Conservation (phyloP, 179 eudicot species). For the Beta corolliflora region DNA sequence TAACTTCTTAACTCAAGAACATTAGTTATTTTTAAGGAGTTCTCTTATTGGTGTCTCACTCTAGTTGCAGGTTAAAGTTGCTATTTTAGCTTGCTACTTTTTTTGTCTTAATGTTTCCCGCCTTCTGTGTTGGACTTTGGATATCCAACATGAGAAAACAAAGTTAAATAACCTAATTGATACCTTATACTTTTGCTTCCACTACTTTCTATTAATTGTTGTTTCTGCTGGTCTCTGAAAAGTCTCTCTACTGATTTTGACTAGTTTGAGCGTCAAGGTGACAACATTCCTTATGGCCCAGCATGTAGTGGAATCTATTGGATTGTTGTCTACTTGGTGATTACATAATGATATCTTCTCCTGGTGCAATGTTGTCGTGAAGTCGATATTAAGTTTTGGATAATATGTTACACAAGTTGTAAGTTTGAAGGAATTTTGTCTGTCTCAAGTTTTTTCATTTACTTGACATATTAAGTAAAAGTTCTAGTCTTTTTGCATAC, state of each 20-base stretch:
- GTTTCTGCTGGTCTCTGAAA: not conserved
- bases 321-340: not conserved
- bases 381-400: not conserved
- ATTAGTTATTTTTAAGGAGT: not conserved
- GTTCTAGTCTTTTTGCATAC: not conserved
- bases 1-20: not conserved
- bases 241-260: not conserved
- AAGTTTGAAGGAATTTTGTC: not conserved
- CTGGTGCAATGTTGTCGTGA: not conserved
- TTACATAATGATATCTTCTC: not conserved
- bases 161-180: not conserved
- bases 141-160: not conserved
- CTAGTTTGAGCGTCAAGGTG: not conserved
- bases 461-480: not conserved
- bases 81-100: not conserved
- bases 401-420: not conserved
- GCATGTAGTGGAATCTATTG: not conserved
- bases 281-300: not conserved
- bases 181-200: not conserved
- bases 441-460: not conserved
- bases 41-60: not conserved
- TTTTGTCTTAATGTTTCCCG: not conserved
- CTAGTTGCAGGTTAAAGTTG: not conserved
- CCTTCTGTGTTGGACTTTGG: not conserved
- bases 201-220: not conserved